phyloP scores from a whole-genome alignment of 305 asterid species.

The Plantago lanceolata region DNA sequence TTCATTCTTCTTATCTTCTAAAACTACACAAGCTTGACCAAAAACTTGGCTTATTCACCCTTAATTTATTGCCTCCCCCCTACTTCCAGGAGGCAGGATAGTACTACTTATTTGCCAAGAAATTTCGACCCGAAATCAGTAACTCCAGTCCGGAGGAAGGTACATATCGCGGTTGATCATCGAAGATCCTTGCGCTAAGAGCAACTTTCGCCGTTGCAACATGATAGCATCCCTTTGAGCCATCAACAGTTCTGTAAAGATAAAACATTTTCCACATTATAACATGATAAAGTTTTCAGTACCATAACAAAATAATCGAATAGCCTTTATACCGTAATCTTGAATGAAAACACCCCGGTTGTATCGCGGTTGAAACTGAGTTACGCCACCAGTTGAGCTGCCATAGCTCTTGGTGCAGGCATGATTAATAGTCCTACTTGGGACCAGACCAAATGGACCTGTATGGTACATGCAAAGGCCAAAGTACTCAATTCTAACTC shows the following conservation, averaged over 20 bases:
- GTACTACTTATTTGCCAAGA: background rate
- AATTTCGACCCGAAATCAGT: slow-evolving; percentile 25
- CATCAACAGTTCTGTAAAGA: slow-evolving; percentile 32
- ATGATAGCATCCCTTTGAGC: slow-evolving; percentile 40
- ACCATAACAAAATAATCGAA: no score
- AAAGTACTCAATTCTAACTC: background rate
- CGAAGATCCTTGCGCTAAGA: slow-evolving; percentile 24
- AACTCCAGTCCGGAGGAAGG: slow-evolving; percentile 46
- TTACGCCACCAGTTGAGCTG: slow-evolving; percentile 15
- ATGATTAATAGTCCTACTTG: slow-evolving; percentile 22
- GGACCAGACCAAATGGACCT: slow-evolving; percentile 33
- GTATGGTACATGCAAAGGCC: background rate
- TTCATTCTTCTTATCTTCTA: background rate
- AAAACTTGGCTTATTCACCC: background rate
- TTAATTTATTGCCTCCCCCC: background rate
- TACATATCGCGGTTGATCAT: slow-evolving; percentile 26
- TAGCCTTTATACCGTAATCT: slow-evolving; percentile 35
- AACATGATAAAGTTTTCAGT: no score
- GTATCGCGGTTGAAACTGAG: slow-evolving; percentile 21
- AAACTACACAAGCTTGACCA: background rate
- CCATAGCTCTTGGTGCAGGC: slow-evolving; percentile 18
- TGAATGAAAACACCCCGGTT: slow-evolving; percentile 13
- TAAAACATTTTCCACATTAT: background rate
- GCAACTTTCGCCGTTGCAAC: slow-evolving; percentile 26
- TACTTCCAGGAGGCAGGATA: slow-evolving; percentile 8